A percentile compares a stretch with the other conserved stretches of the same genome.
Evolutionary conservation across 2,329 filamentous ascomycete genomes (phyloP).

Genomic region (Fusarium humuli): DNA sequence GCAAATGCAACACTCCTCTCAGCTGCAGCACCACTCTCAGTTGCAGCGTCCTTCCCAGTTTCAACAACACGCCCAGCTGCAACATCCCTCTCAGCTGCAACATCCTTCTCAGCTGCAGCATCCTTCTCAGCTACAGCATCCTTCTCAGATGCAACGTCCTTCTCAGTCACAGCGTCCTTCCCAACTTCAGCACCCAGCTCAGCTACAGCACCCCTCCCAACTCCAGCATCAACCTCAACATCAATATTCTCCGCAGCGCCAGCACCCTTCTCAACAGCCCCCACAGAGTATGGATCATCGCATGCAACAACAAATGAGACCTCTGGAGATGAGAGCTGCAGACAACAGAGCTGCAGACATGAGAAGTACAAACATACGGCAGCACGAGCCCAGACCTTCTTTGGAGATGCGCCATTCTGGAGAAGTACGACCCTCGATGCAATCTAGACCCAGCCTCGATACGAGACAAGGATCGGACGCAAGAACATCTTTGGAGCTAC

Average conservation of each 20-base stretch:
- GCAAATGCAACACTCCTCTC: slow-evolving; percentile 19
- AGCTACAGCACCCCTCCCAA: slow-evolving; percentile 24
- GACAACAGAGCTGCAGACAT: slow-evolving; percentile 22
- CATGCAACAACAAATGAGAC: slow-evolving; percentile 31
- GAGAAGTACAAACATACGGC: slow-evolving; percentile 29
- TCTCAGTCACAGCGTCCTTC: slow-evolving; percentile 2
- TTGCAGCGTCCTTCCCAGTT: not conserved
- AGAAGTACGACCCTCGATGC: slow-evolving; percentile 31
- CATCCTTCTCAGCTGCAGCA: slow-evolving; percentile 24
- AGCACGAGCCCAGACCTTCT: slow-evolving; percentile 31
- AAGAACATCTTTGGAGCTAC: slow-evolving; percentile 42
- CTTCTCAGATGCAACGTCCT: slow-evolving; percentile 1
- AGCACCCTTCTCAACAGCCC: slow-evolving; percentile 33
- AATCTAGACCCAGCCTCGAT: slow-evolving; percentile 30
- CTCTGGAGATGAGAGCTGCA: slow-evolving; percentile 18
- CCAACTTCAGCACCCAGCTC: slow-evolving; percentile 6
- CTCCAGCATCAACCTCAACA: slow-evolving; percentile 17
- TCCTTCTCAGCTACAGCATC: slow-evolving; percentile 3
- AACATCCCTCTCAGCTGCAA: slow-evolving; percentile 22
- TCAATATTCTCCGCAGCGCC: slow-evolving; percentile 24
- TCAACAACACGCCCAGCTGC: slow-evolving; percentile 1
- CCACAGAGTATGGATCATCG: slow-evolving; percentile 26
- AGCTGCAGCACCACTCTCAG: slow-evolving; percentile 23
- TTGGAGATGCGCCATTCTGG: slow-evolving; percentile 36
- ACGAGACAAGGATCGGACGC: slow-evolving; percentile 26